Conservation (phyloP, 805 yeast genomes). For the Limtongozyma cylindracea region DNA sequence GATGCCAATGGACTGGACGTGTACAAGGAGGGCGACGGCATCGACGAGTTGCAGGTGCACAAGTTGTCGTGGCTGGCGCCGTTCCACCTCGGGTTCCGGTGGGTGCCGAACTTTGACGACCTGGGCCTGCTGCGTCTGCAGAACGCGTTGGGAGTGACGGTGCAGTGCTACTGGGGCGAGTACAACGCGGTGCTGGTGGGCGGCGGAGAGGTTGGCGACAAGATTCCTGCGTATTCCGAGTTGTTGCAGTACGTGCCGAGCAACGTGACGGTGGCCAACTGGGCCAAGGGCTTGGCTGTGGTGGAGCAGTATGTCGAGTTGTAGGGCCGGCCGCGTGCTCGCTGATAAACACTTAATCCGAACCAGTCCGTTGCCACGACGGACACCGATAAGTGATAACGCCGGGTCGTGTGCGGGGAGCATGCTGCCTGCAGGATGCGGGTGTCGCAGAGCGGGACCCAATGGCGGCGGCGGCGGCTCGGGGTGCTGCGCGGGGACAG, state of each 20-base stretch:
- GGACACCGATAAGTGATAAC: too few relatives aligned
- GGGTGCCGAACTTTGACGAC: constrained; percentile 37
- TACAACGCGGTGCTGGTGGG: constrained; percentile 8
- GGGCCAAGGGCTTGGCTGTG: constrained; percentile 42
- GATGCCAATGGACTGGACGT: constrained; percentile 17
- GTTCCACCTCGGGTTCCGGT: constrained; percentile 42
- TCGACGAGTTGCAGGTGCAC: constrained; percentile 36
- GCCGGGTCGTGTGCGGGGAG: too few relatives aligned
- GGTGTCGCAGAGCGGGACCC: too few relatives aligned
- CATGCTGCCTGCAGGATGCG: too few relatives aligned
- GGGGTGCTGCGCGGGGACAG: too few relatives aligned
- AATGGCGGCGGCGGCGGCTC: too few relatives aligned
- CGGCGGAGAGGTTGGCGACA: constrained; percentile 2
- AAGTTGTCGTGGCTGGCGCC: constrained; percentile 32
- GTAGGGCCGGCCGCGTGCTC: too few relatives aligned
- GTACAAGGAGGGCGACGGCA: constrained; percentile 33
- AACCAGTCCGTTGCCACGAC: too few relatives aligned
- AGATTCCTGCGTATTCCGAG: constrained; percentile 52
- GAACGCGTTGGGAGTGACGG: constrained; percentile 21
- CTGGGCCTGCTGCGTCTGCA: constrained; percentile 7
- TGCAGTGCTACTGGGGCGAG: constrained; percentile 66
- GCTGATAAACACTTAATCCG: too few relatives aligned
- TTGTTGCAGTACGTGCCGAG: constrained; percentile 40
- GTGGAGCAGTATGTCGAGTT: constrained; percentile 19
- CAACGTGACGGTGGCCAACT: constrained; percentile 38